phyloP scores from a whole-genome alignment of 2,329 filamentous ascomycete species.

The Bretziella fagacearum region DNA sequence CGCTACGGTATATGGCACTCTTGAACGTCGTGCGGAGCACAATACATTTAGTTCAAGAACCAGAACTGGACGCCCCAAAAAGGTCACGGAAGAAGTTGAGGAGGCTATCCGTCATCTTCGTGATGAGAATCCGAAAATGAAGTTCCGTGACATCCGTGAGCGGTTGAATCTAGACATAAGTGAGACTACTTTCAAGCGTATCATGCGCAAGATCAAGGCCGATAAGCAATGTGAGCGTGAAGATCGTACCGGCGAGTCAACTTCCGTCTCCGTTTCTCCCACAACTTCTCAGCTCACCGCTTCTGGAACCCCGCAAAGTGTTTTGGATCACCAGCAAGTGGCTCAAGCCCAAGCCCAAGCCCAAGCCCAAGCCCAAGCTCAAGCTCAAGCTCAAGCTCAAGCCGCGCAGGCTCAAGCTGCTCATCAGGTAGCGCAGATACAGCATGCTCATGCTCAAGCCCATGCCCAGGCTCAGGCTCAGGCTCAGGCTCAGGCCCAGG shows the following conservation, averaged over 20 bases:
- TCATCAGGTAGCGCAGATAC: slow-evolving; percentile 2
- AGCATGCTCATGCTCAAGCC: slow-evolving; percentile 10
- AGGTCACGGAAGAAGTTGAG: slow-evolving; percentile 13
- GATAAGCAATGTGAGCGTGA: slow-evolving; percentile 2
- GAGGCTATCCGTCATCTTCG: slow-evolving; percentile 8
- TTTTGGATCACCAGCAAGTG: background rate
- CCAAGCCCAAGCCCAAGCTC: slow-evolving; percentile 8
- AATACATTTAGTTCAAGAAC: slow-evolving; percentile 14
- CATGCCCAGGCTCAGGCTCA: slow-evolving; percentile 9
- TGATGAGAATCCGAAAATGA: slow-evolving; percentile 11
- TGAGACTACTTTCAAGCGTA: slow-evolving; percentile 14
- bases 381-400: slow-evolving; percentile 6
- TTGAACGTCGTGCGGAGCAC: slow-evolving; percentile 12
- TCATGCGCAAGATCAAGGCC: slow-evolving; percentile 12
- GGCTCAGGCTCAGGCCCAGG: slow-evolving; percentile 7
- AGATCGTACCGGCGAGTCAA: background rate
- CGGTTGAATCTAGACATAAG: slow-evolving; percentile 12
- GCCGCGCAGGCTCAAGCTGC: background rate
- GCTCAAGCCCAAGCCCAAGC: slow-evolving; percentile 6
- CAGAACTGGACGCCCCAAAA: slow-evolving; percentile 13
- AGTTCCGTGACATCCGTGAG: slow-evolving; percentile 13
- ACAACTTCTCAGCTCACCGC: background rate
- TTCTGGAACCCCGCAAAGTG: background rate
- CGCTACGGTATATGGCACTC: slow-evolving; percentile 14
- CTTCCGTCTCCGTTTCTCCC: slow-evolving; percentile 4